These are phyloP conservation scores for Hebeloma cylindrosporum DNA, from an alignment of 768 basidiomycete genomes.

Conservation along the genomic window DNA sequence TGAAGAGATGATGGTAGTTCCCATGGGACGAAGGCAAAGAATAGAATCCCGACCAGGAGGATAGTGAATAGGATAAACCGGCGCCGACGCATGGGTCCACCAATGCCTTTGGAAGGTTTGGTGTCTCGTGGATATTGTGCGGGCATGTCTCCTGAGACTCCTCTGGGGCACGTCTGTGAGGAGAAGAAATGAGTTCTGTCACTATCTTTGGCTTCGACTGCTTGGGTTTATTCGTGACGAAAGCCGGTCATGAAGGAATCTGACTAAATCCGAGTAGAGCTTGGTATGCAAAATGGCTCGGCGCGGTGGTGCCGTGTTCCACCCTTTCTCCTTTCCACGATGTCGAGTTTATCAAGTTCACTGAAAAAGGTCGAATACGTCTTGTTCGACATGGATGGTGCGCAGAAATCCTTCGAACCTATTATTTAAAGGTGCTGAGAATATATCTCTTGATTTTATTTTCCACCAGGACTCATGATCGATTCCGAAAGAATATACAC, in stretches of 20 bases:
- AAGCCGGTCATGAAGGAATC: no score
- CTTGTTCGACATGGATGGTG: constrained; percentile 76
- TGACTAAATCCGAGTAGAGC: no score
- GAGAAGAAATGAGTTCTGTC: background rate
- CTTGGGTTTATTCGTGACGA: no score
- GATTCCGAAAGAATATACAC: constrained; percentile 79
- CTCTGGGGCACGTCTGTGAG: background rate
- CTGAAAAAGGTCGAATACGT: constrained; percentile 53
- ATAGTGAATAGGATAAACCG: constrained; percentile 44
- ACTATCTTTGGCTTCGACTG: no score
- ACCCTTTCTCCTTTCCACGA: background rate
- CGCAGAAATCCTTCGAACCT: no score
- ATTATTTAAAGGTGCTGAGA: no score
- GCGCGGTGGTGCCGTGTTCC: no score
- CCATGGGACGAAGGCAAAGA: constrained; percentile 47
- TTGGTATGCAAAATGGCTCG: no score
- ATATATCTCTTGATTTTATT: no score
- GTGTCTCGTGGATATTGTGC: constrained; percentile 12
- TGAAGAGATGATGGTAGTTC: constrained; percentile 37
- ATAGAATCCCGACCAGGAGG: constrained; percentile 31
- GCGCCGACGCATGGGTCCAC: constrained; percentile 38
- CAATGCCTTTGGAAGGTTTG: constrained; percentile 12
- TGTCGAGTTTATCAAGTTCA: background rate
- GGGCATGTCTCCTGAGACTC: constrained; percentile 11
- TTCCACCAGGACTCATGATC: constrained; percentile 60